phyloP scores from a whole-genome alignment of 148 eudicot genomes.

The Fagopyrum tataricum region DNA sequence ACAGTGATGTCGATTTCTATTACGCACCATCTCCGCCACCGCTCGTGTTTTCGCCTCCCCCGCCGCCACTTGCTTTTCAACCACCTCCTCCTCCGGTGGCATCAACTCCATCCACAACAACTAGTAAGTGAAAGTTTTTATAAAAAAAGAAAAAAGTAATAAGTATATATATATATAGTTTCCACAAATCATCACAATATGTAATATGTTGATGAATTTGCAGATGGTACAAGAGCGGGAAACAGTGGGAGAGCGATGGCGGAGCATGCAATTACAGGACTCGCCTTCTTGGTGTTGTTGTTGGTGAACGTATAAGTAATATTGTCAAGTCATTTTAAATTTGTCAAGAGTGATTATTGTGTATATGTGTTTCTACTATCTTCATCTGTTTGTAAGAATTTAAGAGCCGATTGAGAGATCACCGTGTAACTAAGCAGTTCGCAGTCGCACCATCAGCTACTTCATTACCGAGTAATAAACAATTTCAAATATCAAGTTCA shows the following conservation, averaged over 20 bases:
- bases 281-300: background rate
- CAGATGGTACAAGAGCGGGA: background rate
- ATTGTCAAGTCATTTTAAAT: no score
- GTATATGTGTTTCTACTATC: no score
- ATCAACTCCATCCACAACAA: background rate
- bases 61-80: background rate
- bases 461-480: no score
- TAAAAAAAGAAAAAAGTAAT: background rate
- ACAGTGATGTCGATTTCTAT: background rate
- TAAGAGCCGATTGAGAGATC: no score
- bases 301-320: background rate
- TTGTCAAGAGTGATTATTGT: no score
- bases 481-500: no score
- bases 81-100: background rate
- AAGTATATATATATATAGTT: no score
- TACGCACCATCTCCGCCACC: background rate
- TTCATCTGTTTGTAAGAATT: no score
- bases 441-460: no score
- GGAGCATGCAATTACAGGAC: background rate
- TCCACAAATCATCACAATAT: no score
- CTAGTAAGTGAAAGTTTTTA: background rate
- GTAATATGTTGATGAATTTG: background rate
- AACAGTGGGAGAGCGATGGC: background rate
- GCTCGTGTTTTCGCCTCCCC: background rate
- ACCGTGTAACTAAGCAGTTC: no score